Conservation (phyloP, 2,329 filamentous ascomycete species). For the Fusarium algeriense region DNA sequence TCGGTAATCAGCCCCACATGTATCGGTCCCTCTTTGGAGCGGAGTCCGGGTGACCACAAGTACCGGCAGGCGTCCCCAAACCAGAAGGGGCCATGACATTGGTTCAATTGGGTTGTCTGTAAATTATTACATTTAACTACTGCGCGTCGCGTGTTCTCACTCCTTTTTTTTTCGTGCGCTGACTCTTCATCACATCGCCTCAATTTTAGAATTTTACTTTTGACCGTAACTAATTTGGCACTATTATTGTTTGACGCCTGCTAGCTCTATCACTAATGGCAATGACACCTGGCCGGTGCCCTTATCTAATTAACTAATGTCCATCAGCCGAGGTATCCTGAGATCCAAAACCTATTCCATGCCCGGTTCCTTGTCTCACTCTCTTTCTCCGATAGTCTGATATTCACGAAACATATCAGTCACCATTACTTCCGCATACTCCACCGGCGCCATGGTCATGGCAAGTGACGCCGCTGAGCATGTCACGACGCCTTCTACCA, state of each 20-base stretch:
- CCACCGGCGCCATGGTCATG: constrained; percentile 38
- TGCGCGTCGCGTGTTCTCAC: constrained; percentile 15
- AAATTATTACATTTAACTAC: constrained; percentile 17
- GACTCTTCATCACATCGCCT: neutral
- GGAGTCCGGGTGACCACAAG: constrained; percentile 18
- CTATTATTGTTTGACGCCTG: constrained; percentile 4
- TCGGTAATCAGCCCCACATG: constrained; percentile 29
- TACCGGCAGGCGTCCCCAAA: constrained; percentile 20
- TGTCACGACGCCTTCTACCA: constrained; percentile 39
- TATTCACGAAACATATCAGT: constrained; percentile 7
- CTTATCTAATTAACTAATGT: constrained; percentile 42
- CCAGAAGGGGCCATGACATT: constrained; percentile 19
- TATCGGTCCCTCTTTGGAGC: constrained; percentile 6
- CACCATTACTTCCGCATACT: constrained; percentile 30
- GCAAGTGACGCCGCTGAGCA: constrained; percentile 35
- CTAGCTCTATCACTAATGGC: constrained; percentile 28
- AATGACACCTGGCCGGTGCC: constrained; percentile 12
- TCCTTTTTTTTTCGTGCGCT: constrained; percentile 17
- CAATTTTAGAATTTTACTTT: neutral
- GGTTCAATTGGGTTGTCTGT: constrained; percentile 9
- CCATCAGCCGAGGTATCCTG: constrained; percentile 20
- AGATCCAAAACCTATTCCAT: neutral
- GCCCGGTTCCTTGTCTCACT: constrained; percentile 1
- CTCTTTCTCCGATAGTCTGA: neutral
- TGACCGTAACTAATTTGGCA: neutral